phyloP scores from a whole-genome alignment of 2,329 filamentous ascomycete species.

The Diaporthe citrichinensis region DNA sequence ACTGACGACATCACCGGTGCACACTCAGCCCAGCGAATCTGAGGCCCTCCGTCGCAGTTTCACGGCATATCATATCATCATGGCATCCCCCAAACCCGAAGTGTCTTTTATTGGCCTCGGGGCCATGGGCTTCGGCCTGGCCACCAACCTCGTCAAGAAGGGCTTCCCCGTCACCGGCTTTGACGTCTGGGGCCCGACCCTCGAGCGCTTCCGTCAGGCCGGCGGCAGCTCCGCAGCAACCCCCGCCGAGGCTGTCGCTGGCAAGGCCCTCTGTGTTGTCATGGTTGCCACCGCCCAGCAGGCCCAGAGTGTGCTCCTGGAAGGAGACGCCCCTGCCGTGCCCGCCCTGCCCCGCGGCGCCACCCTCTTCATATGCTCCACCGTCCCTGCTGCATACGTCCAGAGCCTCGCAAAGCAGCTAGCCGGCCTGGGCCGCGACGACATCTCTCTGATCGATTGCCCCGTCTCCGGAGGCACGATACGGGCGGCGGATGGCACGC shows the following conservation, averaged over 20 bases:
- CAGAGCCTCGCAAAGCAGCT: slow-evolving; percentile 72
- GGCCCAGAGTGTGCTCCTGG: slow-evolving; percentile 76
- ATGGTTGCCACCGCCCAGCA: slow-evolving; percentile 84
- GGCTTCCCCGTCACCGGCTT: slow-evolving; percentile 79
- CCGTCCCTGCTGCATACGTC: slow-evolving; percentile 77
- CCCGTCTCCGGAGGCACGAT: slow-evolving; percentile 80
- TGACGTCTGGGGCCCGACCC: slow-evolving; percentile 77
- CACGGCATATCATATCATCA: slow-evolving; percentile 39
- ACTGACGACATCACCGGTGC: background rate
- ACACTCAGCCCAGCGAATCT: background rate
- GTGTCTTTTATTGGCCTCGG: slow-evolving; percentile 82
- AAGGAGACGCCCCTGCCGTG: slow-evolving; percentile 65
- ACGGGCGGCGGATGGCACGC: slow-evolving; percentile 77
- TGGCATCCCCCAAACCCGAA: slow-evolving; percentile 52
- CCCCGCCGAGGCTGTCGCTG: slow-evolving; percentile 72
- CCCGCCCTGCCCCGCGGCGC: slow-evolving; percentile 67
- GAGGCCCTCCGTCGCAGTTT: background rate
- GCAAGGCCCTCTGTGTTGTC: slow-evolving; percentile 74
- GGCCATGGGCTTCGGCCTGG: slow-evolving; percentile 88
- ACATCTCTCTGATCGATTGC: slow-evolving; percentile 78
- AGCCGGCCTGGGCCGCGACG: slow-evolving; percentile 66
- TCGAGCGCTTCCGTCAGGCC: slow-evolving; percentile 74
- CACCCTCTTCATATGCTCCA: slow-evolving; percentile 77
- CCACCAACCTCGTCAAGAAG: slow-evolving; percentile 77
- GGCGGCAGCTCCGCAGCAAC: slow-evolving; percentile 73